These are phyloP conservation scores for Fusarium sp. DNA, from an alignment of 2,329 filamentous ascomycete genomes.

Conservation along the genomic window DNA sequence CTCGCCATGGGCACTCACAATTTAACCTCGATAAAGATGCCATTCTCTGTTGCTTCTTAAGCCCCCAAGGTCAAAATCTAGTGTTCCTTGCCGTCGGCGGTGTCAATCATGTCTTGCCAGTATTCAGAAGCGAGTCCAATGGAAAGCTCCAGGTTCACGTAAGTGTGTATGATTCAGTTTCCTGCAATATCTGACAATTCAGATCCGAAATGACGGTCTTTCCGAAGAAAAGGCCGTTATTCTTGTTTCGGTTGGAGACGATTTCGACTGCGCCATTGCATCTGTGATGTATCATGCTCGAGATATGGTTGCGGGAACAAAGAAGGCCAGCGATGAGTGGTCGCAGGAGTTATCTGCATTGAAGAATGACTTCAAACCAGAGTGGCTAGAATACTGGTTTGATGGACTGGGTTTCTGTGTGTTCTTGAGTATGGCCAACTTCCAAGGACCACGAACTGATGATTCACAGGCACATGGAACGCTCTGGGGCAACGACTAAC, in stretches of 20 bases:
- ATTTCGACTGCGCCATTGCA: slow-evolving; percentile 79
- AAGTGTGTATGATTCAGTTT: not conserved
- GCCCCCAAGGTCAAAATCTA: slow-evolving; percentile 74
- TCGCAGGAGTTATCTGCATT: slow-evolving; percentile 58
- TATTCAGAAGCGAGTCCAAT: slow-evolving; percentile 71
- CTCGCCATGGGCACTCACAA: slow-evolving; percentile 77
- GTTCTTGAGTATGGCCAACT: slow-evolving; percentile 32
- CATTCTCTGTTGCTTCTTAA: slow-evolving; percentile 80
- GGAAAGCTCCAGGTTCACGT: slow-evolving; percentile 75
- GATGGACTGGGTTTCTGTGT: slow-evolving; percentile 90
- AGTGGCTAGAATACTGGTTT: slow-evolving; percentile 89
- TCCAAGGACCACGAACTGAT: slow-evolving; percentile 22
- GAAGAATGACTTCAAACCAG: slow-evolving; percentile 59
- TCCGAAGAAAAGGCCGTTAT: slow-evolving; percentile 66
- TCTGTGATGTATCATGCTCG: slow-evolving; percentile 91
- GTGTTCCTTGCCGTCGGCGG: slow-evolving; percentile 84
- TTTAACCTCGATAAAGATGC: slow-evolving; percentile 81
- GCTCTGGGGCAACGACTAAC: slow-evolving; percentile 84
- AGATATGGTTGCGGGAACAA: slow-evolving; percentile 54
- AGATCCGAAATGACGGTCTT: slow-evolving; percentile 74
- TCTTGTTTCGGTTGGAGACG: slow-evolving; percentile 75
- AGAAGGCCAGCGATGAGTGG: slow-evolving; percentile 54
- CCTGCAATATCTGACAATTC: slow-evolving; percentile 17
- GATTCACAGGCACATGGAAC: slow-evolving; percentile 81
- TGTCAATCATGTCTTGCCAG: slow-evolving; percentile 72